phyloP scores from a whole-genome alignment of 495 filamentous ascomycete species.

The Podospora conica region DNA sequence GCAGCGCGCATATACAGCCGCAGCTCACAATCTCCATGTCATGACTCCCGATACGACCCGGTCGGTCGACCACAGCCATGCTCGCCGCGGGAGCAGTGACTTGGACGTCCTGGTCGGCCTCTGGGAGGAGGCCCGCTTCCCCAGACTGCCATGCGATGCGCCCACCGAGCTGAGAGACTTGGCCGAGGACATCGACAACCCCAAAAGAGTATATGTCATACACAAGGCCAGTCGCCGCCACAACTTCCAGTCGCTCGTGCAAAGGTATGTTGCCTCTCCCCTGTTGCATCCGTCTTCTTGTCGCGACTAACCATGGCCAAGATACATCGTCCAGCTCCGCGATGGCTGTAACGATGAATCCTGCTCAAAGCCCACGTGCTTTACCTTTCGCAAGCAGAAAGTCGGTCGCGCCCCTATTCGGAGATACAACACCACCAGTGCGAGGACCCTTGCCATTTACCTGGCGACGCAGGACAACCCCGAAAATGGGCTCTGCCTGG shows the following conservation, averaged over 20 bases:
- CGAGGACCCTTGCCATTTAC: conserved; percentile 70
- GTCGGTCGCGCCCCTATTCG: conserved; percentile 62
- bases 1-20: background rate
- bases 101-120: conserved; percentile 40
- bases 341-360: conserved; percentile 66
- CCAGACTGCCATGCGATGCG: conserved; percentile 46
- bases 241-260: conserved; percentile 48
- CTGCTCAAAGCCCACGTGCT: conserved; percentile 74
- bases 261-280: conserved; percentile 37
- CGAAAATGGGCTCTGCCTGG: conserved; percentile 64
- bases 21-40: conserved; percentile 31
- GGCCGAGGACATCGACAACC: conserved; percentile 46
- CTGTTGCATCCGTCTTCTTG: background rate
- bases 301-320: conserved; percentile 31
- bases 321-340: conserved; percentile 77
- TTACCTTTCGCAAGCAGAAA: conserved; percentile 63
- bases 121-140: conserved; percentile 47
- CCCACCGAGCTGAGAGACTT: conserved; percentile 45
- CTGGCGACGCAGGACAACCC: conserved; percentile 76
- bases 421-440: conserved; percentile 61
- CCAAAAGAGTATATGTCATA: conserved; percentile 46
- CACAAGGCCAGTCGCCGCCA: conserved; percentile 47
- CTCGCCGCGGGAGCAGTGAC: conserved; percentile 21
- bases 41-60: conserved; percentile 48
- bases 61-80: conserved; percentile 27